phyloP scores from a whole-genome alignment of 805 yeast genomes.

The Millerago galiae region DNA sequence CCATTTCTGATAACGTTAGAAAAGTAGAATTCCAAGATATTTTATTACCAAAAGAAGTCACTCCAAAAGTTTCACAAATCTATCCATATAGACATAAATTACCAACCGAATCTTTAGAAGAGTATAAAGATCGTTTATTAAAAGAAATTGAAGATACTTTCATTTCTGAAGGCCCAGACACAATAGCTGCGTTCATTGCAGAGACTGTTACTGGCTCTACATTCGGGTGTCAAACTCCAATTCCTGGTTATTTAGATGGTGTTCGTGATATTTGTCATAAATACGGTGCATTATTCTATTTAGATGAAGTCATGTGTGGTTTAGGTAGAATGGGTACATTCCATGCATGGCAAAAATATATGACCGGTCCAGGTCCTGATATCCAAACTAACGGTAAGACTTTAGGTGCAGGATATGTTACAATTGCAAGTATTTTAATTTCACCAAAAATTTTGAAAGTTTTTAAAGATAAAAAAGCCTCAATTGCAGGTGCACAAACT shows the following conservation, averaged over 20 bases:
- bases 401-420: conserved; percentile 40
- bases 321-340: conserved; percentile 44
- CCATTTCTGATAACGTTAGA: conserved; percentile 35
- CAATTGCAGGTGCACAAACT: conserved; percentile 41
- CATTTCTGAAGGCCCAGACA: conserved; percentile 35
- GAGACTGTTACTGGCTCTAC: conserved; percentile 46
- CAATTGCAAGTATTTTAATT: conserved; percentile 39
- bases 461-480: conserved; percentile 21
- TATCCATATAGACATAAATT: conserved; percentile 26
- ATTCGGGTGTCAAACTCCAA: conserved; percentile 35
- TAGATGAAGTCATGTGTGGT: conserved; percentile 55
- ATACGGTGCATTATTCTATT: conserved; percentile 42
- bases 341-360: conserved; percentile 38
- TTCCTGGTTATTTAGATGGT: conserved; percentile 41
- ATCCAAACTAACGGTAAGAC: conserved; percentile 43
- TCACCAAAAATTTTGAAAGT: conserved; percentile 31
- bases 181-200: conserved; percentile 36
- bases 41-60: conserved; percentile 18
- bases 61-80: conserved; percentile 22
- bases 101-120: conserved; percentile 31
- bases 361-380: conserved; percentile 38
- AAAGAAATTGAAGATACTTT: conserved; percentile 37
- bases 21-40: conserved; percentile 28
- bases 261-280: conserved; percentile 40
- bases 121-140: conserved; percentile 33